Percentiles rank a stretch among this genome's conserved stretches.
Conservation (phyloP, 495 filamentous ascomycete species). For the Neurospora sublineolata region DNA sequence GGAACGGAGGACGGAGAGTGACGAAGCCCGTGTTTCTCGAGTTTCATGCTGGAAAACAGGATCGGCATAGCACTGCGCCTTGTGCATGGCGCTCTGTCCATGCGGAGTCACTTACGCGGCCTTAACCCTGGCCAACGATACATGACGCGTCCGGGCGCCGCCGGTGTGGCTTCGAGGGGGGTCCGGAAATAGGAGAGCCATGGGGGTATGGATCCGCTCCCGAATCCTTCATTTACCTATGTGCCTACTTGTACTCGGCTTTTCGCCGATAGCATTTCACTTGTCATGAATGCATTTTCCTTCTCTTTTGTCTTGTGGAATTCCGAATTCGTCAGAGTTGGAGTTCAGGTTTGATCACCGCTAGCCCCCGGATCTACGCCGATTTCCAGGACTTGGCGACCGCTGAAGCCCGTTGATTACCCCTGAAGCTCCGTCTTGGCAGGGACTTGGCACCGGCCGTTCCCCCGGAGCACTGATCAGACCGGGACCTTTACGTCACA, state of each 20-base stretch:
- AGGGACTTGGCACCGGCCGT: not conserved
- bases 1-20: not conserved
- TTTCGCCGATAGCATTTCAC: not conserved
- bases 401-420: not conserved
- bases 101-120: not conserved
- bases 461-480: not conserved
- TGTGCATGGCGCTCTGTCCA: not conserved
- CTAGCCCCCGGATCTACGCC: not conserved
- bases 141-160: not conserved
- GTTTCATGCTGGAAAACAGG: not conserved
- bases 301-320: not conserved
- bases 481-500: not conserved
- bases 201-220: not conserved
- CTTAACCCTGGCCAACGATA: not conserved
- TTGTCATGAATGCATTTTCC: not conserved
- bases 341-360: not conserved
- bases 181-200: not conserved
- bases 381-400: not conserved
- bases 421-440: not conserved
- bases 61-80: not conserved
- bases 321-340: too few species aligned
- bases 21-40: not conserved
- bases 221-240: not conserved
- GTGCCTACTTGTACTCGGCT: not conserved
- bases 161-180: not conserved